A percentile compares a stretch with the other conserved stretches of the same genome.
Evolutionary conservation across 2,329 filamentous ascomycete species (phyloP).

Genomic region (Colletotrichum shisoi): DNA sequence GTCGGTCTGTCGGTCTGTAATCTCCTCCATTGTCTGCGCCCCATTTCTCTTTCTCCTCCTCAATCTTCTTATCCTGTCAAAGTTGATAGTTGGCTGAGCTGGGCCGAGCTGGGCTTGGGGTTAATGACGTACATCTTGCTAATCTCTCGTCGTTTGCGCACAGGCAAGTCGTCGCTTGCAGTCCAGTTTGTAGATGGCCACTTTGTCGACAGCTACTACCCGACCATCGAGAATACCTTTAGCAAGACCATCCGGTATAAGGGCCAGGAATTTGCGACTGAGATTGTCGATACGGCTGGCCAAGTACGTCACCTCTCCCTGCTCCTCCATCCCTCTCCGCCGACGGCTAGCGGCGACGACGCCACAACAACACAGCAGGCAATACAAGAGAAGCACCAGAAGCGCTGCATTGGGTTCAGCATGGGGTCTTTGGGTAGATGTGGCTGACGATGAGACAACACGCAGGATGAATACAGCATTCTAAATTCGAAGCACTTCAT

Average conservation of each 20-base stretch:
- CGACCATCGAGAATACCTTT: constrained; percentile 98
- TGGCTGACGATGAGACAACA: constrained; percentile 36
- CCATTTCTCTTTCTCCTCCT: background rate
- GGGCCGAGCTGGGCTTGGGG: background rate
- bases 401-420: background rate
- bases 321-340: background rate
- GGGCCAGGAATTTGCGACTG: constrained; percentile 90
- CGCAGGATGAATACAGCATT: constrained; percentile 95
- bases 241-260: constrained; percentile 94
- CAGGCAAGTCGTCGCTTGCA: constrained; percentile 96
- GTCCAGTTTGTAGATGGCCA: constrained; percentile 97
- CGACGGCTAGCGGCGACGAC: background rate
- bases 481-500: constrained; percentile 99
- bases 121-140: constrained; percentile 18
- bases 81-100: background rate
- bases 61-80: background rate
- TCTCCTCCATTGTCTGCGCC: background rate
- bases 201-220: constrained; percentile 99
- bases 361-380: too few relatives aligned
- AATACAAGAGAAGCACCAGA: background rate
- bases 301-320: constrained; percentile 65
- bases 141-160: constrained; percentile 12
- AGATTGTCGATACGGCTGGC: constrained; percentile 97
- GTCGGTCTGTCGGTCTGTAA: constrained; percentile 76
- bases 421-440: too few relatives aligned